A percentile compares a stretch with the other conserved stretches of the same genome.
Evolutionary conservation across 441 rosid species (phyloP).

Genomic region (Omphalea diandra): DNA sequence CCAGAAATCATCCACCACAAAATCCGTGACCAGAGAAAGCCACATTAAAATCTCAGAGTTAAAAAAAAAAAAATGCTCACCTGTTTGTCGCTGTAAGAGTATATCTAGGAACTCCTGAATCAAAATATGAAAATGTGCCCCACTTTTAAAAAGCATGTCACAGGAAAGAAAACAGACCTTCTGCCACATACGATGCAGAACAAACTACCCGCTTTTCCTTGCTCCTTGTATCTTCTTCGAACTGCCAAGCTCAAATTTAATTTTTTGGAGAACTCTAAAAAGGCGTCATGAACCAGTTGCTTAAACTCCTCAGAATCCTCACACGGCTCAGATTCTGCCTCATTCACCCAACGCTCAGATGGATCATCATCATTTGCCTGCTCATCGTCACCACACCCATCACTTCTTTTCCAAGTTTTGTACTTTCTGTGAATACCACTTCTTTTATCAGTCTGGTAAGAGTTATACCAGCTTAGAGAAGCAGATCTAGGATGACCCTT

Average conservation of each 20-base stretch:
- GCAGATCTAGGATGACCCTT: conserved; percentile 37
- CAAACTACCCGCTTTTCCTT: conserved; percentile 62
- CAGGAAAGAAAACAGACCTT: conserved; percentile 46
- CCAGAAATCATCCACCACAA: conserved; percentile 18
- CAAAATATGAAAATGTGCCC: conserved; percentile 26
- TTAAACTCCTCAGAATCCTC: conserved; percentile 62
- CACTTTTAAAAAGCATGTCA: conserved; percentile 22
- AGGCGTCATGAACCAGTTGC: conserved; percentile 54
- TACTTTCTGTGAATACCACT: conserved; percentile 36
- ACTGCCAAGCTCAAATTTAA: conserved; percentile 45
- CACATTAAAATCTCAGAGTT: conserved; percentile 8
- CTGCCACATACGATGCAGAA: conserved; percentile 69
- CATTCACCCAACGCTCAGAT: conserved; percentile 35
- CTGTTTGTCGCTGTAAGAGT: conserved; percentile 15
- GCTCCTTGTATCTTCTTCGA: conserved; percentile 60
- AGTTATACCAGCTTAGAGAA: conserved; percentile 33
- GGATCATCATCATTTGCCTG: conserved; percentile 36
- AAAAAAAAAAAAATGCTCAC: conserved; percentile 11
- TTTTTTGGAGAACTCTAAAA: conserved; percentile 43
- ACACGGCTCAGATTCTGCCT: conserved; percentile 36
- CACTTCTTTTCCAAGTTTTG: conserved; percentile 44
- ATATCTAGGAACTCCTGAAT: conserved; percentile 27
- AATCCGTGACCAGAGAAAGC: neutral
- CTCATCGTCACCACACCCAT: conserved; percentile 37
- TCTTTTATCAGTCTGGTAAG: conserved; percentile 41